Conservation (phyloP, 441 rosid species). For the Adansonia rubrostipa region DNA sequence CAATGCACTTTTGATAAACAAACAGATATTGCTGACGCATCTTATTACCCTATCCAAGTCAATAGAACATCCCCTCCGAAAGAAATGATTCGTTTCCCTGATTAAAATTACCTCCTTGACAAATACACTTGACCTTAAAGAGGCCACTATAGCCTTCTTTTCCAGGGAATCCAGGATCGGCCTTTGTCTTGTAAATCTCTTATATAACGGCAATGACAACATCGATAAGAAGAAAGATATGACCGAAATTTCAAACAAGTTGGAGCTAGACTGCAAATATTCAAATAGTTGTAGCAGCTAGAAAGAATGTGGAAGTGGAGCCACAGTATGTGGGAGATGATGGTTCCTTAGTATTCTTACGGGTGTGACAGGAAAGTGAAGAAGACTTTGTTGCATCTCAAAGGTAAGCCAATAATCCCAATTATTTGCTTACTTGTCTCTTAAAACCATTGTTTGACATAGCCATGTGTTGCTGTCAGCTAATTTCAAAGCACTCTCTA, state of each 20-base stretch:
- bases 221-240: background rate
- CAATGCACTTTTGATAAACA: slow-evolving; percentile 22
- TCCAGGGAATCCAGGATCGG: background rate
- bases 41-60: background rate
- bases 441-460: background rate
- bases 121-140: background rate
- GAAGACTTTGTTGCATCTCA: slow-evolving; percentile 57
- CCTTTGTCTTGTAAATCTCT: background rate
- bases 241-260: background rate
- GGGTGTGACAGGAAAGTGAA: slow-evolving; percentile 80
- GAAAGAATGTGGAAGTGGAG: slow-evolving; percentile 58
- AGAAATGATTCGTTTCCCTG: slow-evolving; percentile 17
- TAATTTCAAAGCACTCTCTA: background rate
- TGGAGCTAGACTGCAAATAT: slow-evolving; percentile 43
- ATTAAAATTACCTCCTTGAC: background rate
- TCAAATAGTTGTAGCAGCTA: slow-evolving; percentile 62
- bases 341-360: slow-evolving; percentile 82
- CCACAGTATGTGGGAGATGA: slow-evolving; percentile 83
- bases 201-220: background rate
- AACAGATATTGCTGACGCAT: slow-evolving; percentile 41
- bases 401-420: slow-evolving; percentile 46
- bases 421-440: background rate
- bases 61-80: background rate
- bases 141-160: background rate
- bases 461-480: background rate